These are phyloP conservation scores for Russula sp. DNA, from an alignment of 768 basidiomycete genomes.

Conservation along the genomic window DNA sequence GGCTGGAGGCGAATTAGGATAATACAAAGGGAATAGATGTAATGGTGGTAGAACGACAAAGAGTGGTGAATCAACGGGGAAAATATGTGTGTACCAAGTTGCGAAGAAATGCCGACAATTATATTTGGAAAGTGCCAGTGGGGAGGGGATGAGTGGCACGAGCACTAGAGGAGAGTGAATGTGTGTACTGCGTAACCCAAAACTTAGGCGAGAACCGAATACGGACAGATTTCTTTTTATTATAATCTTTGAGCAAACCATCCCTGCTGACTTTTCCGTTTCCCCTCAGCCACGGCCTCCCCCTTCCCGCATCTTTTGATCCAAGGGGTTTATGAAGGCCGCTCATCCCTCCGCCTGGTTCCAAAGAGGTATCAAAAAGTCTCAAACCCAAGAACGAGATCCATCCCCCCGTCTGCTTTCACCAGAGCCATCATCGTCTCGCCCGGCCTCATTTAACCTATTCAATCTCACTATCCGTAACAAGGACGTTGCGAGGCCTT, in stretches of 20 bases:
- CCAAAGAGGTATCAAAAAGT: slow-evolving; percentile 19
- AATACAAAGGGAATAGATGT: background rate
- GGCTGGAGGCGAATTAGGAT: background rate
- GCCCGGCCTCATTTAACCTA: slow-evolving; percentile 6
- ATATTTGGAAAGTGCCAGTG: background rate
- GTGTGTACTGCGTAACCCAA: background rate
- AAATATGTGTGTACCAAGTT: background rate
- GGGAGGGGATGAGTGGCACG: background rate
- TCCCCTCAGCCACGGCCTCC: background rate
- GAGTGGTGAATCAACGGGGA: background rate
- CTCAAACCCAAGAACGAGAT: slow-evolving; percentile 3
- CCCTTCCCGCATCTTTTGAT: background rate
- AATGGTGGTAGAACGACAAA: background rate
- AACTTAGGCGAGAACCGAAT: background rate
- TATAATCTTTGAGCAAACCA: background rate
- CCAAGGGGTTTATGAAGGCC: slow-evolving; percentile 20
- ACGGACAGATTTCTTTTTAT: slow-evolving; percentile 1
- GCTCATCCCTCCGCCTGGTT: slow-evolving; percentile 24
- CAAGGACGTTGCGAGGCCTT: background rate
- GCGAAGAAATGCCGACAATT: background rate
- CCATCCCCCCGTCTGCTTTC: background rate
- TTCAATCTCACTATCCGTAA: background rate
- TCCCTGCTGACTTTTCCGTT: background rate
- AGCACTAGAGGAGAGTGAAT: background rate
- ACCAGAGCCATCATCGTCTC: background rate